These are phyloP conservation scores for Emergomyces africanus DNA, from an alignment of 2,329 filamentous ascomycete species.

Conservation along the genomic window DNA sequence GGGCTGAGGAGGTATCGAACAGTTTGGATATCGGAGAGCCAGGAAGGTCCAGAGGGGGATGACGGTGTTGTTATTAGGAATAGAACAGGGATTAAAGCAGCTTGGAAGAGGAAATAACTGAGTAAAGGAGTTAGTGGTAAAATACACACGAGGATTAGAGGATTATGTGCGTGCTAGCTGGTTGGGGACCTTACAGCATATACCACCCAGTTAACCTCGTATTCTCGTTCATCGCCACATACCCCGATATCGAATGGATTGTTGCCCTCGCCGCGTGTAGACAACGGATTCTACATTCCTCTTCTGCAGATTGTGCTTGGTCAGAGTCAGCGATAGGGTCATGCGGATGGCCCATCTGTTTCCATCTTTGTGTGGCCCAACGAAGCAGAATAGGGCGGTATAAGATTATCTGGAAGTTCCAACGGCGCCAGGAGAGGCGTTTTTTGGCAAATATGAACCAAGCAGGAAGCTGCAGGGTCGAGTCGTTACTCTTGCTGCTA, in stretches of 20 bases:
- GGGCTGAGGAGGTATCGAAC: not conserved
- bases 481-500: constrained; percentile 21
- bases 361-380: constrained; percentile 26
- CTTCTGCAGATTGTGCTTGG: not conserved
- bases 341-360: constrained; percentile 5
- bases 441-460: not conserved
- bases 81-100: constrained; percentile 31
- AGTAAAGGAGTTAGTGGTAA: not conserved
- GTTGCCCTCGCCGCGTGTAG: constrained; percentile 29
- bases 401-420: constrained; percentile 32
- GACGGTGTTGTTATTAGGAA: constrained; percentile 7
- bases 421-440: constrained; percentile 29
- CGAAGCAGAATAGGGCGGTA: constrained; percentile 32
- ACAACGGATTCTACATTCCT: constrained; percentile 18
- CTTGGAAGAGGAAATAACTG: constrained; percentile 35
- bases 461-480: constrained; percentile 1
- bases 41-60: not conserved
- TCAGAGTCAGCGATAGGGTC: too few relatives aligned
- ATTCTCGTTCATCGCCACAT: constrained; percentile 27
- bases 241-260: constrained; percentile 30
- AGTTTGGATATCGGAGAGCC: not conserved
- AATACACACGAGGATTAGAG: not conserved
- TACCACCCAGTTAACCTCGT: constrained; percentile 33
- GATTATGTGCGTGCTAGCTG: not conserved
- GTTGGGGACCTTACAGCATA: constrained; percentile 18